Evolutionary conservation across 2,329 filamentous ascomycete species (phyloP).

Genomic region (Penicillium sclerotiorum): DNA sequence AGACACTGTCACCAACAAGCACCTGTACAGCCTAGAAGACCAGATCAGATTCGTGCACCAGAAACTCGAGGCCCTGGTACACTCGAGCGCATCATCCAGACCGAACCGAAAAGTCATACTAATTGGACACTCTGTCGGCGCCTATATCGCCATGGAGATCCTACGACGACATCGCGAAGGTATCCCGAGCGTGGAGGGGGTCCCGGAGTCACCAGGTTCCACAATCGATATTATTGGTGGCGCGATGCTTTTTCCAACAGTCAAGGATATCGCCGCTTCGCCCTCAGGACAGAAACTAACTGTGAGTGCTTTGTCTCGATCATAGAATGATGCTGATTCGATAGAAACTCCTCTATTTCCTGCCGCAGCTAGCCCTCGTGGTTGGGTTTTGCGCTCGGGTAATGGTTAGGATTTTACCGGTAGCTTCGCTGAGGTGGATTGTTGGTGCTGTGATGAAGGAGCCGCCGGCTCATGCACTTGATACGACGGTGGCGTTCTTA

Average conservation of each 20-base stretch:
- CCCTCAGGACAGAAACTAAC: constrained; percentile 59
- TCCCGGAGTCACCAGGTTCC: not conserved
- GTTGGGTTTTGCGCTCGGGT: constrained; percentile 44
- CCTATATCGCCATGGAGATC: constrained; percentile 71
- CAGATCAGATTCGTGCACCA: constrained; percentile 54
- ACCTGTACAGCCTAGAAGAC: constrained; percentile 47
- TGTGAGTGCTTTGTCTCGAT: constrained; percentile 7
- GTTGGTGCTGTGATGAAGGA: constrained; percentile 48
- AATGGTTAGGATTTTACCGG: constrained; percentile 48
- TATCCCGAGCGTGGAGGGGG: not conserved
- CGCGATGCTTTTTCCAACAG: constrained; percentile 72
- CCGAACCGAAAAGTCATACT: constrained; percentile 56
- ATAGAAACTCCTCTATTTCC: constrained; percentile 34
- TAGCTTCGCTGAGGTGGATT: constrained; percentile 41
- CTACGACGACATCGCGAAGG: constrained; percentile 58
- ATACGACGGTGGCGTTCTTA: constrained; percentile 55
- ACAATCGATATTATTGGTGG: constrained; percentile 53
- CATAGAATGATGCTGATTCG: not conserved
- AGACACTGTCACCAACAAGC: not conserved
- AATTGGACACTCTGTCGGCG: constrained; percentile 73
- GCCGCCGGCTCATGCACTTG: constrained; percentile 42
- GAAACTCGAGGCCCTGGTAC: constrained; percentile 45
- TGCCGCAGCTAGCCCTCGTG: constrained; percentile 43
- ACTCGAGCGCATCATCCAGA: too few relatives aligned
- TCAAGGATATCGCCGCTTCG: constrained; percentile 69